Conservation (phyloP, 257 asterid species). For the Przewalskia tangutica region DNA sequence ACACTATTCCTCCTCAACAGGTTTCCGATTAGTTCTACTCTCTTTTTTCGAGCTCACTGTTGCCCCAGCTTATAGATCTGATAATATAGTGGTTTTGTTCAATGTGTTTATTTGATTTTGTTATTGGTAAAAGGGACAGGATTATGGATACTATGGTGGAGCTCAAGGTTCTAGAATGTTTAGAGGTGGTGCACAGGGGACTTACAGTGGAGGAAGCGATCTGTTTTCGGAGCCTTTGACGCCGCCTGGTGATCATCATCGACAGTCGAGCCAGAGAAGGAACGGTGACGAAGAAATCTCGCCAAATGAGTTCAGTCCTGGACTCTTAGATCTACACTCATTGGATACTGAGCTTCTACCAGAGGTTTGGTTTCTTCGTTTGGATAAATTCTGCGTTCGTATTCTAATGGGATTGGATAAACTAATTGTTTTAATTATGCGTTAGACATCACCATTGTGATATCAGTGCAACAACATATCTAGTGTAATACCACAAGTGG, state of each 20-base stretch:
- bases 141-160: slow-evolving; percentile 51
- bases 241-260: slow-evolving; percentile 39
- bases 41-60: neutral
- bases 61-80: slow-evolving; percentile 30
- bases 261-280: slow-evolving; percentile 16
- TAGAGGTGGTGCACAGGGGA: slow-evolving; percentile 54
- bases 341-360: slow-evolving; percentile 84
- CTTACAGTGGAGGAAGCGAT: slow-evolving; percentile 46
- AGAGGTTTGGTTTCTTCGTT: slow-evolving; percentile 38
- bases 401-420: neutral
- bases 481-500: no score
- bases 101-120: neutral
- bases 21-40: slow-evolving; percentile 16
- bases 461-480: neutral
- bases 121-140: slow-evolving; percentile 25
- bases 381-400: neutral
- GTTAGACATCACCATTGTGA: neutral
- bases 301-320: slow-evolving; percentile 80
- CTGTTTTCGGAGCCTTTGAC: slow-evolving; percentile 66
- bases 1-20: slow-evolving; percentile 55
- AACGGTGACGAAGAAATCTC: slow-evolving; percentile 46
- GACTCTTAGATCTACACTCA: slow-evolving; percentile 92
- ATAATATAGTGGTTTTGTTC: neutral
- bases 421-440: neutral
- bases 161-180: slow-evolving; percentile 57